A percentile compares a stretch with the other conserved stretches of the same genome.
These are phyloP conservation scores for Sclerotinia spermophila DNA, from an alignment of 2,329 filamentous ascomycete genomes.

Conservation along the genomic window DNA sequence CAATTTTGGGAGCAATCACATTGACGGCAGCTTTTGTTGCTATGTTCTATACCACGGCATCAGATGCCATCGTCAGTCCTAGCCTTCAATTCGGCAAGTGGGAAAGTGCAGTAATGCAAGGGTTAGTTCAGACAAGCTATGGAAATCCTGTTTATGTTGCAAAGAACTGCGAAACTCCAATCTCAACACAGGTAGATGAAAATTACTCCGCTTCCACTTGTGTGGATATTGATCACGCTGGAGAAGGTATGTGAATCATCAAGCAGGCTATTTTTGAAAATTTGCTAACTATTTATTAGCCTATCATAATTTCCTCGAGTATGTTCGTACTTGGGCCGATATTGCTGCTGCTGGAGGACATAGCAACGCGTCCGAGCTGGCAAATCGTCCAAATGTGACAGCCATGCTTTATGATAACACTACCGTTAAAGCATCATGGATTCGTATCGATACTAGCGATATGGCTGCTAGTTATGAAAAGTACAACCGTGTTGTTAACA, in stretches of 20 bases:
- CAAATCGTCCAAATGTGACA: slow-evolving; percentile 54
- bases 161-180: slow-evolving; percentile 58
- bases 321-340: slow-evolving; percentile 52
- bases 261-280: neutral
- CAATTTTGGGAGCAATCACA: slow-evolving; percentile 61
- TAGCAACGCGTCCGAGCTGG: slow-evolving; percentile 41
- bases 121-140: slow-evolving; percentile 58
- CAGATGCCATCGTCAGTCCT: slow-evolving; percentile 70
- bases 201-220: slow-evolving; percentile 52
- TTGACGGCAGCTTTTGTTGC: slow-evolving; percentile 62
- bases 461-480: slow-evolving; percentile 48
- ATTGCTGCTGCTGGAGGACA: slow-evolving; percentile 44
- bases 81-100: slow-evolving; percentile 60
- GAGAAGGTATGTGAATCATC: slow-evolving; percentile 45
- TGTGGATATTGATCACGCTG: slow-evolving; percentile 64
- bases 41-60: slow-evolving; percentile 73
- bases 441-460: slow-evolving; percentile 53
- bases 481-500: slow-evolving; percentile 62
- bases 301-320: slow-evolving; percentile 67
- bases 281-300: slow-evolving; percentile 36
- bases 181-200: slow-evolving; percentile 44
- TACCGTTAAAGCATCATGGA: slow-evolving; percentile 66
- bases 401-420: slow-evolving; percentile 69
- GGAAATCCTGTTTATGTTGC: slow-evolving; percentile 58
- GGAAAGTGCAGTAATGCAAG: slow-evolving; percentile 48